These are phyloP conservation scores for Marasmius fiardii DNA, from an alignment of 1,284 basidiomycete species.

Conservation along the genomic window DNA sequence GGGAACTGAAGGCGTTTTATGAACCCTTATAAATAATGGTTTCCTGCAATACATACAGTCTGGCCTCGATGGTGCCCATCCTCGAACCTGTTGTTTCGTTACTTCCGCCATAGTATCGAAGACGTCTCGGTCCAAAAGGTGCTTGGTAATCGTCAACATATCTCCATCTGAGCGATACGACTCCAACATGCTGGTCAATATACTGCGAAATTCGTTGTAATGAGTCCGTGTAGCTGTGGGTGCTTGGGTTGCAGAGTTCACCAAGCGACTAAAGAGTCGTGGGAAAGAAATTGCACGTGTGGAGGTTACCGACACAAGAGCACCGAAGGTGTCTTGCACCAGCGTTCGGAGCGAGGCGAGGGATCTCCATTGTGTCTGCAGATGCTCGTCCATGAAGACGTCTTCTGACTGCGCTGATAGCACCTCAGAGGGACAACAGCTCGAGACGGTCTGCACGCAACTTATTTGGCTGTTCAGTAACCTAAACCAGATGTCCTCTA, in stretches of 20 bases:
- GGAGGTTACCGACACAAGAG: constrained; percentile 81
- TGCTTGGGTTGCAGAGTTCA: constrained; percentile 58
- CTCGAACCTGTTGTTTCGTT: constrained; percentile 44
- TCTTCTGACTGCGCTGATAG: constrained; percentile 17
- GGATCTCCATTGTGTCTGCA: constrained; percentile 26
- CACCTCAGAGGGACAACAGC: constrained; percentile 30
- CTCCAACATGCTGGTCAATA: constrained; percentile 92
- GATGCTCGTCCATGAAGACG: constrained; percentile 19
- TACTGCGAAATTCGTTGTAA: constrained; percentile 89
- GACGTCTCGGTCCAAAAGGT: constrained; percentile 80
- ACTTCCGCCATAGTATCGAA: constrained; percentile 68
- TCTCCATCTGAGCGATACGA: constrained; percentile 92
- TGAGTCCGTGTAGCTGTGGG: constrained; percentile 54
- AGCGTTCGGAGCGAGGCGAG: constrained; percentile 64
- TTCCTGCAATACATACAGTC: constrained; percentile 48
- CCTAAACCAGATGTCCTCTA: constrained; percentile 91
- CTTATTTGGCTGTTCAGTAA: constrained; percentile 81
- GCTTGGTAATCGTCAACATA: constrained; percentile 85
- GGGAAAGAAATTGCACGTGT: constrained; percentile 89
- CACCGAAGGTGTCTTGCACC: constrained; percentile 83
- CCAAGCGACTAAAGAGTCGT: constrained; percentile 85
- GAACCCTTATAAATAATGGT: constrained; percentile 26
- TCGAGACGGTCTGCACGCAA: constrained; percentile 70
- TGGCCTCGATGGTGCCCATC: constrained; percentile 44
- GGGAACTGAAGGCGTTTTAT: constrained; percentile 5